These are phyloP conservation scores for Croton setiger DNA, from an alignment of 441 rosid genomes.

Conservation along the genomic window DNA sequence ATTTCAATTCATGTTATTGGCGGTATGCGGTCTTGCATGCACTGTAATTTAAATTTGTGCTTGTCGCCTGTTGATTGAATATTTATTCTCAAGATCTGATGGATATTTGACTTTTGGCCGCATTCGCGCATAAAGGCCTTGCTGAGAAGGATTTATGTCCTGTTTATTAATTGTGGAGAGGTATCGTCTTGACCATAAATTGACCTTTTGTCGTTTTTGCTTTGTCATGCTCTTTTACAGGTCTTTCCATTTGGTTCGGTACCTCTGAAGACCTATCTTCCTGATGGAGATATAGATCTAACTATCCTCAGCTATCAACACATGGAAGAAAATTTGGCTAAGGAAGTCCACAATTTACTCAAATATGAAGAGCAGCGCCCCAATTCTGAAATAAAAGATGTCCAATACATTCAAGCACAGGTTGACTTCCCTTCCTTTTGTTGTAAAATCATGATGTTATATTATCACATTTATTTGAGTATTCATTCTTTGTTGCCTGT, in stretches of 20 bases:
- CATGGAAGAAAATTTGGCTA: slow-evolving; percentile 62
- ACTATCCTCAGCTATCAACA: slow-evolving; percentile 56
- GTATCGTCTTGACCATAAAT: background rate
- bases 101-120: background rate
- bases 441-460: slow-evolving; percentile 11
- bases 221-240: slow-evolving; percentile 37
- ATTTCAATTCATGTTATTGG: background rate
- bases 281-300: slow-evolving; percentile 96
- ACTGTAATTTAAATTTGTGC: background rate
- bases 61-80: background rate
- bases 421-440: slow-evolving; percentile 33
- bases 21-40: background rate
- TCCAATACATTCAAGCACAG: slow-evolving; percentile 83
- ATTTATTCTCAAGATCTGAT: background rate
- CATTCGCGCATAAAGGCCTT: slow-evolving; percentile 10
- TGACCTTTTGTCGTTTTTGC: slow-evolving; percentile 19
- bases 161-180: slow-evolving; percentile 15
- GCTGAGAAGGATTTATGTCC: slow-evolving; percentile 8
- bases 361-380: slow-evolving; percentile 42
- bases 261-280: slow-evolving; percentile 88
- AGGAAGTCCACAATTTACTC: slow-evolving; percentile 45
- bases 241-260: slow-evolving; percentile 90
- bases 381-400: slow-evolving; percentile 57
- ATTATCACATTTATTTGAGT: background rate
- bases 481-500: background rate